These are phyloP conservation scores for Hortiboletus campestris DNA, from an alignment of 768 basidiomycete genomes.

Conservation along the genomic window DNA sequence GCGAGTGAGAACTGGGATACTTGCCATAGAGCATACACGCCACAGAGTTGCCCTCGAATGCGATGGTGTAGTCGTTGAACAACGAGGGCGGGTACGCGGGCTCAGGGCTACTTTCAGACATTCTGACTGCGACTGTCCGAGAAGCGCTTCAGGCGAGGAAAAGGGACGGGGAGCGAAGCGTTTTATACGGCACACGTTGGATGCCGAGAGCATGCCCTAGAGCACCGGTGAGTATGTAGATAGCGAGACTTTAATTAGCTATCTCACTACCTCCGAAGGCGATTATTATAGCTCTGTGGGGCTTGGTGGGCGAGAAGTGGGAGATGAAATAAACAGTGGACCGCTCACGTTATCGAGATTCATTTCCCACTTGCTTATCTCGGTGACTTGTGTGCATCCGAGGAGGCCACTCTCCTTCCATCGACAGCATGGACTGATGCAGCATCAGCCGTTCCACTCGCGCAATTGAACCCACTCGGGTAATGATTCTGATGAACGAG, in stretches of 20 bases:
- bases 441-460: constrained; percentile 1
- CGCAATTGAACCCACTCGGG: not conserved
- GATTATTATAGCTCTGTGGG: not conserved
- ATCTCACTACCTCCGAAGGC: constrained; percentile 3
- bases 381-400: not conserved
- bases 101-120: constrained; percentile 15
- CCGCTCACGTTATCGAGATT: not conserved
- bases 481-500: not conserved
- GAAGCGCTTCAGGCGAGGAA: not conserved
- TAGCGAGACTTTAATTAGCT: not conserved
- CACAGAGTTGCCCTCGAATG: constrained; percentile 20
- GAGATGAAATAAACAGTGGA: not conserved
- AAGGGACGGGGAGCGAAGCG: not conserved
- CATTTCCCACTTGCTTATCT: not conserved
- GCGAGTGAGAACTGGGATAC: not conserved
- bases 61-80: constrained; percentile 21
- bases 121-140: not conserved
- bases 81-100: constrained; percentile 7
- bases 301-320: not conserved
- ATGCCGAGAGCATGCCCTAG: constrained; percentile 3
- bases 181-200: constrained; percentile 5
- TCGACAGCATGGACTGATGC: not conserved
- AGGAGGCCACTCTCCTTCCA: constrained; percentile 2
- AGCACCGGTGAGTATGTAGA: constrained; percentile 2
- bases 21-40: constrained; percentile 21